Percentiles rank a stretch among this genome's conserved stretches.
Evolutionary conservation across 352 stramenopile species (phyloP).

Genomic region (Globisporangium nodosum): DNA sequence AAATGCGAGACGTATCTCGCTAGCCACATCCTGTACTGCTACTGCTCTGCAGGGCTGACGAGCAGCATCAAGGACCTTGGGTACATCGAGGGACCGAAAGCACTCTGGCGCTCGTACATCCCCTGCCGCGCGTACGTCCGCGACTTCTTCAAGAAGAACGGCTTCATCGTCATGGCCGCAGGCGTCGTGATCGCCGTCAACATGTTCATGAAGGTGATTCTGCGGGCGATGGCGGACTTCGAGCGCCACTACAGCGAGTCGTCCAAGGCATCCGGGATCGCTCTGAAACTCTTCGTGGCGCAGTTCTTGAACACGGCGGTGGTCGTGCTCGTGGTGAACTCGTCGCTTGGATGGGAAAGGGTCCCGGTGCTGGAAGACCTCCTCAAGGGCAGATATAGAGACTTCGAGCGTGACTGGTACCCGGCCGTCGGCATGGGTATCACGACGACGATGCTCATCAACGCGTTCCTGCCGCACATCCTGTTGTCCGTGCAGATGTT

Average conservation of each 20-base stretch:
- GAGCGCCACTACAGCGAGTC: slow-evolving; percentile 79
- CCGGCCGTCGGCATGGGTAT: slow-evolving; percentile 82
- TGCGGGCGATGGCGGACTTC: slow-evolving; percentile 61
- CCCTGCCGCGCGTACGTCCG: slow-evolving; percentile 66
- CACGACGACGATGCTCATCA: slow-evolving; percentile 85
- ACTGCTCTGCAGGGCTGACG: slow-evolving; percentile 51
- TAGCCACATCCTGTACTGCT: slow-evolving; percentile 64
- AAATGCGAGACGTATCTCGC: slow-evolving; percentile 56
- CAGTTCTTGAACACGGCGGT: slow-evolving; percentile 85
- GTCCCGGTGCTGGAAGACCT: slow-evolving; percentile 50
- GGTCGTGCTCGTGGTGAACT: slow-evolving; percentile 31
- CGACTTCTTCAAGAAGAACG: slow-evolving; percentile 70
- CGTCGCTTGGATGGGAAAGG: slow-evolving; percentile 16
- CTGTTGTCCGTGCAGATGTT: slow-evolving; percentile 60
- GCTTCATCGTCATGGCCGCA: slow-evolving; percentile 58
- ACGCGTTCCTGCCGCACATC: slow-evolving; percentile 64
- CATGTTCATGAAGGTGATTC: slow-evolving; percentile 58
- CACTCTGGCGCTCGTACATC: slow-evolving; percentile 45
- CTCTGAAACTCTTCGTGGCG: slow-evolving; percentile 71
- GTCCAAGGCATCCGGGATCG: slow-evolving; percentile 60
- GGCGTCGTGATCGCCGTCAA: slow-evolving; percentile 67
- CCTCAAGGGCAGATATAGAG: slow-evolving; percentile 68
- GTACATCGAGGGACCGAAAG: slow-evolving; percentile 39
- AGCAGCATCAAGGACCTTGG: slow-evolving; percentile 51
- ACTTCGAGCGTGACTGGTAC: slow-evolving; percentile 87